A percentile compares a stretch with the other conserved stretches of the same genome.
Conservation (phyloP, 768 basidiomycete genomes). For the Leccinum fibrillosum region DNA sequence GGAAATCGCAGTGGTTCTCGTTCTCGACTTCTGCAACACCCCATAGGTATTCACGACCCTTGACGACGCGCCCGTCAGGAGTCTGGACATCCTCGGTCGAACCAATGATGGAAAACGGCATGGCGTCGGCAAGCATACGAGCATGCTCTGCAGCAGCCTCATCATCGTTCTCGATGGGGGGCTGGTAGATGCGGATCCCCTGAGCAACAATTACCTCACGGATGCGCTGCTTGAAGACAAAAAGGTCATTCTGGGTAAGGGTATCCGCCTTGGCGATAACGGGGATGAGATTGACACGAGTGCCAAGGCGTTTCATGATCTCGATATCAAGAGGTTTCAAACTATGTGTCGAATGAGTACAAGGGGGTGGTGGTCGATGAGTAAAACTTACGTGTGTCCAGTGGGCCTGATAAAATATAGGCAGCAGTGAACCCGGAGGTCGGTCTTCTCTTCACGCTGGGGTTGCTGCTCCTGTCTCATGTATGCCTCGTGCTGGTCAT, state of each 20-base stretch:
- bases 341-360: slow-evolving; percentile 28
- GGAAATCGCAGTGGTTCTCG: slow-evolving; percentile 99
- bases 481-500: slow-evolving; percentile 92
- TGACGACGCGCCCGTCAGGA: slow-evolving; percentile 86
- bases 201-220: slow-evolving; percentile 89
- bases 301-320: slow-evolving; percentile 99
- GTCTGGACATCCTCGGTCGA: slow-evolving; percentile 94
- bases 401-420: slow-evolving; percentile 96
- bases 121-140: slow-evolving; percentile 80
- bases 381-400: slow-evolving; percentile 81
- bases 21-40: slow-evolving; percentile 99
- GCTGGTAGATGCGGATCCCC: slow-evolving; percentile 92
- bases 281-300: slow-evolving; percentile 96
- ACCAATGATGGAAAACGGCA: slow-evolving; percentile 99
- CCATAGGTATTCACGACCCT: slow-evolving; percentile 98
- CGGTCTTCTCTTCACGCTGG: slow-evolving; percentile 90
- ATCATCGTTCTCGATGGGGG: slow-evolving; percentile 86
- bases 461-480: slow-evolving; percentile 99
- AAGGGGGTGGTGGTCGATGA: not conserved
- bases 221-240: slow-evolving; percentile 90
- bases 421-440: slow-evolving; percentile 94
- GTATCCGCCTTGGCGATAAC: slow-evolving; percentile 98
- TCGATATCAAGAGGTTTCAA: slow-evolving; percentile 98
- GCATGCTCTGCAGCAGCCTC: slow-evolving; percentile 87
- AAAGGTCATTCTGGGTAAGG: slow-evolving; percentile 88